Percentiles rank a stretch among this genome's conserved stretches.
Evolutionary conservation across 371 early-diverging fungal genomes (phyloP).

Genomic region (Mucor racemosus): DNA sequence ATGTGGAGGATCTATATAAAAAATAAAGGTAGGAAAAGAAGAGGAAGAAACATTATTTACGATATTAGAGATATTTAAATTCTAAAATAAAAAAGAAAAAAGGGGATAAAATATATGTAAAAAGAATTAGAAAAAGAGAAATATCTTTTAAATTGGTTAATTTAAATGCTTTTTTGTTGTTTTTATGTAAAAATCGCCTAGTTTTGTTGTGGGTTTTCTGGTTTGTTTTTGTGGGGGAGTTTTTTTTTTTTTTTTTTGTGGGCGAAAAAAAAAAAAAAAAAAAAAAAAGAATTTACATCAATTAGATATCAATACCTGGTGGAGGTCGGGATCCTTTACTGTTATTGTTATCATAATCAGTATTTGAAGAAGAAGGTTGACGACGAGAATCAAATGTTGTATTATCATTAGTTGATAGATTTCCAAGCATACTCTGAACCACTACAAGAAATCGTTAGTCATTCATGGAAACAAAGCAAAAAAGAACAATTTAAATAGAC

Average conservation of each 20-base stretch:
- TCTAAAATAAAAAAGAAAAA: slow-evolving; percentile 2
- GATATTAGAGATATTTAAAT: slow-evolving; percentile 3
- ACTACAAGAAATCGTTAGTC: not conserved
- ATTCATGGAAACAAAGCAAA: not conserved
- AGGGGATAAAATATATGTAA: slow-evolving; percentile 9
- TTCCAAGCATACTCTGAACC: slow-evolving; percentile 24
- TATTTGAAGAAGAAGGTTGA: slow-evolving; percentile 11
- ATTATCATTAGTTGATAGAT: slow-evolving; percentile 12
- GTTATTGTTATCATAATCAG: slow-evolving; percentile 11
- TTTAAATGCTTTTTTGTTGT: too few species aligned
- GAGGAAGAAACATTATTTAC: slow-evolving; percentile 5
- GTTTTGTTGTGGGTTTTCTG: too few species aligned
- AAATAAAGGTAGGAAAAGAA: not conserved
- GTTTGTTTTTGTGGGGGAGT: not conserved
- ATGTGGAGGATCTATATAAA: slow-evolving; percentile 4
- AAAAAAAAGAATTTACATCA: not conserved
- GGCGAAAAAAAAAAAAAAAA: not conserved
- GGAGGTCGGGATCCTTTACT: slow-evolving; percentile 25
- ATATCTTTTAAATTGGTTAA: too few species aligned
- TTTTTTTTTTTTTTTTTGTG: not conserved
- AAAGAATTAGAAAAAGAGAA: not conserved
- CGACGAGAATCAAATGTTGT: slow-evolving; percentile 26
- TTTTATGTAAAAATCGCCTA: slow-evolving; percentile 2
- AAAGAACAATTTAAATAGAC: not conserved
- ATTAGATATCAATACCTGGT: slow-evolving; percentile 25